Evolutionary conservation across 2,329 filamentous ascomycete genomes (phyloP).

Genomic region (Colletotrichum noveboracense): DNA sequence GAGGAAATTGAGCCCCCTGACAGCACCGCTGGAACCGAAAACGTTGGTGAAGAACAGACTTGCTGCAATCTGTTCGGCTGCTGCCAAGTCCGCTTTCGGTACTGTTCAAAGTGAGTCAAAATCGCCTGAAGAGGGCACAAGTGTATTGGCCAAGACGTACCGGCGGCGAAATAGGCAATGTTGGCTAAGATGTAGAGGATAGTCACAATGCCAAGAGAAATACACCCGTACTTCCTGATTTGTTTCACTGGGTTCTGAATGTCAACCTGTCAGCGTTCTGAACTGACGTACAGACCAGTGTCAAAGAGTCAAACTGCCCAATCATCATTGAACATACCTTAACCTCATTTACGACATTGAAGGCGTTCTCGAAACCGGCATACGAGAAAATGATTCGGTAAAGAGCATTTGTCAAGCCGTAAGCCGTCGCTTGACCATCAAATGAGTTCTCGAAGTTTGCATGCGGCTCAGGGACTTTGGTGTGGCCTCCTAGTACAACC

Average conservation of each 20-base stretch:
- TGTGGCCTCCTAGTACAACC: not conserved
- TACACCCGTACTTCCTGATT: conserved; percentile 53
- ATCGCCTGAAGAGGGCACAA: not conserved
- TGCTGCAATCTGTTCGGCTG: conserved; percentile 58
- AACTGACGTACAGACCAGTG: too few relatives aligned
- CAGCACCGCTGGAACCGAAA: conserved; percentile 54
- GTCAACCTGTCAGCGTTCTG: not conserved
- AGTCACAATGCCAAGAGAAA: conserved; percentile 56
- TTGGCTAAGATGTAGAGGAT: conserved; percentile 63
- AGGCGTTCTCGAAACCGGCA: conserved; percentile 58
- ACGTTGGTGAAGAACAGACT: conserved; percentile 63
- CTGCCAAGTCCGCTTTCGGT: conserved; percentile 53
- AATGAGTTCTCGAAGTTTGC: conserved; percentile 36
- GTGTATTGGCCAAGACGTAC: conserved; percentile 22
- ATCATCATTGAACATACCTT: conserved; percentile 17
- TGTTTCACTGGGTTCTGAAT: conserved; percentile 58
- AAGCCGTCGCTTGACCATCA: not conserved
- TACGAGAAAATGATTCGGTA: conserved; percentile 13
- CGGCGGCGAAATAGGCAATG: conserved; percentile 62
- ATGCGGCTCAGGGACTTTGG: conserved; percentile 32
- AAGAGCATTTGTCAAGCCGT: not conserved
- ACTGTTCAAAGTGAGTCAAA: conserved; percentile 33
- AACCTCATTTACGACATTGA: conserved; percentile 67
- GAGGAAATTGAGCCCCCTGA: conserved; percentile 60
- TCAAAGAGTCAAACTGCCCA: not conserved